Base-by-base conservation (phyloP, 345 rosid genomes). In the Turnera subulata region DNA sequence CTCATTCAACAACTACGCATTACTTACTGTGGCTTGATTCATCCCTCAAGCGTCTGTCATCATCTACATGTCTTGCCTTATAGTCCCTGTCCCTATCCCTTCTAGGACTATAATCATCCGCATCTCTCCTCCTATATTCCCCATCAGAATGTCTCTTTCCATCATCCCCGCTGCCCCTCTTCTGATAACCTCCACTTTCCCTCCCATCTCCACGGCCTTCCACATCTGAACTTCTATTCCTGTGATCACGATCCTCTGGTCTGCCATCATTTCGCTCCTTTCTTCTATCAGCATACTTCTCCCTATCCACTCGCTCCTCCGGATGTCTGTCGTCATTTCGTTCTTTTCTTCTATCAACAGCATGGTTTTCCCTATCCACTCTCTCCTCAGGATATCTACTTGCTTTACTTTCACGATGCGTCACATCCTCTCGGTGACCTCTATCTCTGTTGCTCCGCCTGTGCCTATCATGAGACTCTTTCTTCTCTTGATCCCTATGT, bases 361-460 rank as follows among this genome's bases (percentile, higher is more conserved):
- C 20, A 32, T 40, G 32, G 58, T 17, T 76, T 54, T 66, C 76
- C 63, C 64, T 75, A 59, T 71, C 71, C 18, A 29, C 62, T 20
- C 29, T 56, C 43, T 64, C 64, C 20, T 62, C 63, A 63, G 44
- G 33, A 62, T 62, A 57, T 25, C 46, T 66, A 67, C 69, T 69
- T 58, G 54, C 54, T 61, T 51, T 78, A 43, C 53, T 57, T 66
- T 70, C 61, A 13, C 15, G 66, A 68, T 59, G 65, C 58, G 61
- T 58, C 35, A 33, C 61, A 42, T 55, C 65, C 18, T 55, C 71
- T 60, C 75, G 40, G 55, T 66, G 37, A 52, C 63, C 76, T 45
- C 75, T 72, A 17, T 40, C 71, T 68, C 72, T 62, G 63, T 75
- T 79, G 17, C 66, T 67, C 38, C 70, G 75, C 59, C 50, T 65